Evolutionary conservation across 1,284 basidiomycete genomes (phyloP).

Genomic region (Ganoderma resinaceum): DNA sequence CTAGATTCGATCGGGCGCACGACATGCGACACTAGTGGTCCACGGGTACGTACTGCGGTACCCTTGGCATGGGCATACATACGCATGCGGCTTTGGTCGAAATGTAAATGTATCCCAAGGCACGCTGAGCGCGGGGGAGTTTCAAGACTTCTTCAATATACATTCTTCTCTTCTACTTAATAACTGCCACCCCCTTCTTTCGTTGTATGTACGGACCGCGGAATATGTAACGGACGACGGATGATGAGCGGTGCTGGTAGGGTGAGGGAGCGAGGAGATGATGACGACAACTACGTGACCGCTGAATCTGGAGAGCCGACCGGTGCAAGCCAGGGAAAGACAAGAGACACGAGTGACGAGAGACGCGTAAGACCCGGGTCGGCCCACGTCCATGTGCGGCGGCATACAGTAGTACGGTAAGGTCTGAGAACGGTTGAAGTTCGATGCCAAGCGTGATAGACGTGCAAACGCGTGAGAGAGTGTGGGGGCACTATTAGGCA

Average conservation of each 20-base stretch:
- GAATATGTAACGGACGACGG: slow-evolving; percentile 16
- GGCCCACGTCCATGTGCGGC: slow-evolving; percentile 1
- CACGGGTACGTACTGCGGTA: no score
- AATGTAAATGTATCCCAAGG: not conserved
- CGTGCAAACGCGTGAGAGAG: slow-evolving; percentile 3
- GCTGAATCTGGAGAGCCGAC: slow-evolving; percentile 24
- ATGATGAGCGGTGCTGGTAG: slow-evolving; percentile 15
- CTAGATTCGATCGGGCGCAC: no score
- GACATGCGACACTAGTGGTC: no score
- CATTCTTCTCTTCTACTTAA: slow-evolving; percentile 33
- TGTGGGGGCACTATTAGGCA: slow-evolving; percentile 20
- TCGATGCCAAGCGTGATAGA: slow-evolving; percentile 10
- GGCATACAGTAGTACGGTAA: slow-evolving; percentile 22
- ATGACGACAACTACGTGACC: slow-evolving; percentile 16
- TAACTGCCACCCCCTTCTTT: slow-evolving; percentile 29
- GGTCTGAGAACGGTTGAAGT: slow-evolving; percentile 17
- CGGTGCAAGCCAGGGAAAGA: slow-evolving; percentile 15
- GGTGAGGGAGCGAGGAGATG: not conserved
- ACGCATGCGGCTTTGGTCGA: no score
- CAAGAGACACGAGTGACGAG: slow-evolving; percentile 12
- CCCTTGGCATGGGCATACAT: no score
- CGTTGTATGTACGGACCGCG: slow-evolving; percentile 25
- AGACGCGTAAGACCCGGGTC: slow-evolving; percentile 14
- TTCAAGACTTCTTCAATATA: slow-evolving; percentile 23
- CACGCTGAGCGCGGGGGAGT: not conserved